These are phyloP conservation scores for Deuterostichococcus epilithicus DNA, from an alignment of 139 green algal species.

Conservation along the genomic window DNA sequence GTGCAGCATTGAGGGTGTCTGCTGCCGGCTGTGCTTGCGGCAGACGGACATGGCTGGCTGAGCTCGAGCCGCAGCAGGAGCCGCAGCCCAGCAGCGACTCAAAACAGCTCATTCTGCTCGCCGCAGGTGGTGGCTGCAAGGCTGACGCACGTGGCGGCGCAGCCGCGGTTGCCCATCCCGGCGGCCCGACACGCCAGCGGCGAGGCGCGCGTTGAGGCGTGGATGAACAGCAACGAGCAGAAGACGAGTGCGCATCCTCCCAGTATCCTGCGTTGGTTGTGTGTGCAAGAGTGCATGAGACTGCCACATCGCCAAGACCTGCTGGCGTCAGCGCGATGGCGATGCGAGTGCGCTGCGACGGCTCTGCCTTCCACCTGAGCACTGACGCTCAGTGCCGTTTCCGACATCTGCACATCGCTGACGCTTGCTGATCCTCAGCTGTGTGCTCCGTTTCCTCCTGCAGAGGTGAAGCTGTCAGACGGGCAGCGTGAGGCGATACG, in stretches of 20 bases:
- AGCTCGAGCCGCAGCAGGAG: neutral
- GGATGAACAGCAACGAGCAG: conserved; percentile 23
- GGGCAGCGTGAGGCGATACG: conserved; percentile 48
- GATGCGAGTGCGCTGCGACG: neutral
- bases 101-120: neutral
- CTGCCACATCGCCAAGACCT: too few species aligned
- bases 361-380: neutral
- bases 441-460: neutral
- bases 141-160: neutral
- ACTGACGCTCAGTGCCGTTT: neutral
- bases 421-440: neutral
- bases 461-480: conserved; percentile 26
- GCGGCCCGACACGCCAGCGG: too few species aligned
- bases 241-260: neutral
- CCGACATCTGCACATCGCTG: neutral
- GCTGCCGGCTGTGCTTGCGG: neutral
- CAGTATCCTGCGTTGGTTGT: too few species aligned
- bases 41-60: neutral
- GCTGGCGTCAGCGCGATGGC: too few species aligned
- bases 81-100: neutral
- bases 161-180: too few species aligned
- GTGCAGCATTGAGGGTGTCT: neutral
- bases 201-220: conserved; percentile 7
- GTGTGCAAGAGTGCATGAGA: too few species aligned
- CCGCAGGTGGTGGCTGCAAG: neutral